Evolutionary conservation across 148 eudicot species (phyloP).

Genomic region (Drosera capensis): DNA sequence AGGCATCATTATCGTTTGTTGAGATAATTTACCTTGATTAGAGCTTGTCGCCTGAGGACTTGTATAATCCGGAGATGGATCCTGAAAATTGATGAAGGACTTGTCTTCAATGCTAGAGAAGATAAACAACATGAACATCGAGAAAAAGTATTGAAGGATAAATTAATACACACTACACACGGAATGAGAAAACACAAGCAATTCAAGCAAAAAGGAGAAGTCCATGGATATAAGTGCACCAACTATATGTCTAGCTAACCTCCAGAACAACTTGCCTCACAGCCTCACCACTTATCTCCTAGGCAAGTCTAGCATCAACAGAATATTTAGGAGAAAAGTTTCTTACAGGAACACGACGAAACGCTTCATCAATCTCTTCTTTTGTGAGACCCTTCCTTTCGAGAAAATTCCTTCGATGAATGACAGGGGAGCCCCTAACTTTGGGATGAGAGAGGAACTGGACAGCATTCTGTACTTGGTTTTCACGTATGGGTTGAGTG

Average conservation of each 20-base stretch:
- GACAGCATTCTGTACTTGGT: slow-evolving; percentile 85
- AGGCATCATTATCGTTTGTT: background rate
- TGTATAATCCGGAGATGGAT: slow-evolving; percentile 46
- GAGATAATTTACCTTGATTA: slow-evolving; percentile 38
- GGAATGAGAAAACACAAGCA: background rate
- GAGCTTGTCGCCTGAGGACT: slow-evolving; percentile 32
- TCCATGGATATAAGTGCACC: too few species aligned
- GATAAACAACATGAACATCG: background rate
- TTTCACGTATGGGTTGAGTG: slow-evolving; percentile 78
- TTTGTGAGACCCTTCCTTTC: slow-evolving; percentile 95
- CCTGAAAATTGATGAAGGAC: slow-evolving; percentile 25
- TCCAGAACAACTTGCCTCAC: too few species aligned
- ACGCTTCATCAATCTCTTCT: slow-evolving; percentile 98
- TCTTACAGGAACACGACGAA: slow-evolving; percentile 93
- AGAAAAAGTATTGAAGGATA: slow-evolving; percentile 1
- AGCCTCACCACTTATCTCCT: too few species aligned
- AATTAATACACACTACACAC: background rate
- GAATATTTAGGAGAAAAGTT: slow-evolving; percentile 3
- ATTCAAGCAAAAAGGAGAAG: too few species aligned
- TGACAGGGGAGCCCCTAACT: slow-evolving; percentile 82
- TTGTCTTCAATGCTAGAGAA: background rate
- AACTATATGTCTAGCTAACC: too few species aligned
- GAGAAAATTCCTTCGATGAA: slow-evolving; percentile 84
- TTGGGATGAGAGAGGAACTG: slow-evolving; percentile 91
- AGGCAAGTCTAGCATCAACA: background rate